A percentile compares a stretch with the other conserved stretches of the same genome.
These are phyloP conservation scores for Veloporphyrellus conicus DNA, from an alignment of 1,284 basidiomycete species.

Conservation along the genomic window DNA sequence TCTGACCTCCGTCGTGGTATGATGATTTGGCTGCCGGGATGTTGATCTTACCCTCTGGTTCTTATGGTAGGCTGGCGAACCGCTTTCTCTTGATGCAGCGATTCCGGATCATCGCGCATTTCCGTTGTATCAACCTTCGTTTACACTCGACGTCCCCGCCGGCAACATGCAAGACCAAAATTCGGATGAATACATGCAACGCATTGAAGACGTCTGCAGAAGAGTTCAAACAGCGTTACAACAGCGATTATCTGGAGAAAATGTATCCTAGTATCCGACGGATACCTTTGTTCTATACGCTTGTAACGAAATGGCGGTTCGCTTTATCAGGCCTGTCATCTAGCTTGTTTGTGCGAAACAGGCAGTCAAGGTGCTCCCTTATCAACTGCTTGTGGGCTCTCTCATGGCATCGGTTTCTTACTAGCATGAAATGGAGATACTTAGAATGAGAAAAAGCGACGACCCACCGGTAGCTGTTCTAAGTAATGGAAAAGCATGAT, in stretches of 20 bases:
- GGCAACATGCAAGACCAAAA: slow-evolving; percentile 75
- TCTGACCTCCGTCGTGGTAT: slow-evolving; percentile 69
- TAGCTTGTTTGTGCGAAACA: no score
- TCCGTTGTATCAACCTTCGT: slow-evolving; percentile 71
- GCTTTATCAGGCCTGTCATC: no score
- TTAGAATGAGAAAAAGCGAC: no score
- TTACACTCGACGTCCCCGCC: slow-evolving; percentile 69
- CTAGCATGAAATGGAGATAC: no score
- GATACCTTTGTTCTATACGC: no score
- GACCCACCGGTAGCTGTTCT: no score
- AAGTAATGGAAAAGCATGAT: no score
- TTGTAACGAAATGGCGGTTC: no score
- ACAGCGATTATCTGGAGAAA: slow-evolving; percentile 9
- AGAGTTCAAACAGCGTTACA: slow-evolving; percentile 16
- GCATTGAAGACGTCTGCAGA: slow-evolving; percentile 34
- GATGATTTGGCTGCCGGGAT: background rate
- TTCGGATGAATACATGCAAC: slow-evolving; percentile 47
- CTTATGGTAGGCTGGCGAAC: slow-evolving; percentile 43
- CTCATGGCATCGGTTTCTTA: no score
- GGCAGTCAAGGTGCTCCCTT: no score
- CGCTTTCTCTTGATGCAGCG: slow-evolving; percentile 52
- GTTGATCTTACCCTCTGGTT: background rate
- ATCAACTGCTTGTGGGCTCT: no score
- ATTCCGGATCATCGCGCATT: slow-evolving; percentile 73
- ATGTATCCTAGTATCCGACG: no score